These are phyloP conservation scores for Neonectria sp. DNA, from an alignment of 2,329 filamentous ascomycete species.

Conservation along the genomic window DNA sequence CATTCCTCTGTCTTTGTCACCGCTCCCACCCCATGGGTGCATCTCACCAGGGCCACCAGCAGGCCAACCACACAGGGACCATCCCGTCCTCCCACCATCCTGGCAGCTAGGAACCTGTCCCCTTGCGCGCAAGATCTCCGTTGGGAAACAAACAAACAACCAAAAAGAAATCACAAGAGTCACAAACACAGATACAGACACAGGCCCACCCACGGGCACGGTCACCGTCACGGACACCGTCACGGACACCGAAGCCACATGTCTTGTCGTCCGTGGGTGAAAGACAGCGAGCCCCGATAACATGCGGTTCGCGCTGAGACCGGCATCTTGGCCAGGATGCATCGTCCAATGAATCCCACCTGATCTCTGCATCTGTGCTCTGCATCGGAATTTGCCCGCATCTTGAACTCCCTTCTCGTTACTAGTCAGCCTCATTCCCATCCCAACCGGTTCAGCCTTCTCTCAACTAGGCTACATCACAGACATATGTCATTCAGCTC, in stretches of 20 bases:
- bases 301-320: background rate
- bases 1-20: slow-evolving; percentile 1
- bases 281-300: slow-evolving; percentile 1
- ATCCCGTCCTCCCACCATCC: slow-evolving; percentile 12
- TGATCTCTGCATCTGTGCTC: background rate
- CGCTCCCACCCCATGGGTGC: background rate
- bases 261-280: slow-evolving; percentile 15
- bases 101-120: background rate
- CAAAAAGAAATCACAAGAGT: background rate
- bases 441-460: background rate
- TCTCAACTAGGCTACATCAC: slow-evolving; percentile 1
- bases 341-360: slow-evolving; percentile 5
- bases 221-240: background rate
- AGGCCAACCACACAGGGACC: slow-evolving; percentile 5
- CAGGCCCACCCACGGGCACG: background rate
- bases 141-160: background rate
- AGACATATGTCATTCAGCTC: slow-evolving; percentile 15
- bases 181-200: background rate
- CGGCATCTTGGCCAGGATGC: background rate
- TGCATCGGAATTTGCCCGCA: background rate
- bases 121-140: background rate
- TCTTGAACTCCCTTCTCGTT: background rate
- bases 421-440: slow-evolving; percentile 14
- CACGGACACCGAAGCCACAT: slow-evolving; percentile 5
- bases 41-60: background rate